Percentiles rank a stretch among this genome's conserved stretches.
phyloP scores from a whole-genome alignment of 192 early-diverging fungal species.

The Entophlyctis luteolus region DNA sequence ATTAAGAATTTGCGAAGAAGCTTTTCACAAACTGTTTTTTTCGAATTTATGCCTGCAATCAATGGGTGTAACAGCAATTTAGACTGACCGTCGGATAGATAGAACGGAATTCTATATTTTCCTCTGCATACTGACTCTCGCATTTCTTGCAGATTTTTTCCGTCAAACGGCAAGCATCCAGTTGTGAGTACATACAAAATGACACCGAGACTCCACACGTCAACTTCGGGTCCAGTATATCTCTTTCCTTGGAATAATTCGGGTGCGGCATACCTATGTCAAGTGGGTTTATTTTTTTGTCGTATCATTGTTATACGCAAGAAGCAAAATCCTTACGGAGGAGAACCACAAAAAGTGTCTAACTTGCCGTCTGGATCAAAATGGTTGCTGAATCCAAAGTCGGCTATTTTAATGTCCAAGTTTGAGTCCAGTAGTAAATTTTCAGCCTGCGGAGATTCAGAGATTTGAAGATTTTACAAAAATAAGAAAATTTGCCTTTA shows the following conservation, averaged over 20 bases:
- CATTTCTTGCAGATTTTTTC: conserved; percentile 83
- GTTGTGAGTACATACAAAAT: conserved; percentile 94
- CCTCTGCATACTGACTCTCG: conserved; percentile 57
- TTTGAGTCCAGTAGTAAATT: conserved; percentile 58
- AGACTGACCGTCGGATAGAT: conserved; percentile 28
- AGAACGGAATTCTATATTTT: conserved; percentile 63
- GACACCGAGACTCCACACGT: conserved; percentile 96
- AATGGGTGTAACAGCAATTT: neutral
- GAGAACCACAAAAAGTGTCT: conserved; percentile 64
- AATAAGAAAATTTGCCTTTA: conserved; percentile 40
- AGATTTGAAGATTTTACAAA: conserved; percentile 1
- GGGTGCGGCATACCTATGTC: conserved; percentile 55
- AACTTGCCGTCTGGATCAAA: conserved; percentile 56
- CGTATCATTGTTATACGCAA: neutral
- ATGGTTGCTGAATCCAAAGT: conserved; percentile 62
- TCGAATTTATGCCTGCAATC: too few species aligned
- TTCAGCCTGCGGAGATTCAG: conserved; percentile 60
- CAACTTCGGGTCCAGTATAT: conserved; percentile 96
- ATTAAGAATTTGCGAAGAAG: conserved; percentile 57
- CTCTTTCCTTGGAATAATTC: conserved; percentile 73
- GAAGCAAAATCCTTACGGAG: conserved; percentile 42
- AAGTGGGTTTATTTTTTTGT: neutral
- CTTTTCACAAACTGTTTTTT: conserved; percentile 59
- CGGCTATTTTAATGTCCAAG: conserved; percentile 60
- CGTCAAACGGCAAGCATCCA: conserved; percentile 95